Conservation (phyloP, 371 early-diverging fungal genomes). For the Syncephalastrum monosporum region DNA sequence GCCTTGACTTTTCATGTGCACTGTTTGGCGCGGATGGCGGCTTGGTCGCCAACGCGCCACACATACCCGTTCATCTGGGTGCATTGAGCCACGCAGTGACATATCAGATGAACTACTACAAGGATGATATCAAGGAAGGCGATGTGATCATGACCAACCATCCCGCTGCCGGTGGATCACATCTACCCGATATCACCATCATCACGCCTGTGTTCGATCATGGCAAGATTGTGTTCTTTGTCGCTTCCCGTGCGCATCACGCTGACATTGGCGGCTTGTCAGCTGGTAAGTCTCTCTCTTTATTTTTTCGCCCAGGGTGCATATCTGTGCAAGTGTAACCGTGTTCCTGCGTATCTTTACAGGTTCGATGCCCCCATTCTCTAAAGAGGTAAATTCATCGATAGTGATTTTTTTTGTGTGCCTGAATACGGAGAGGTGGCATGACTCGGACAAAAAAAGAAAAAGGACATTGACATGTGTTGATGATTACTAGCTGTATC, state of each 20-base stretch:
- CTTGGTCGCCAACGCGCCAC: conserved; percentile 89
- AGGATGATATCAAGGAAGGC: conserved; percentile 70
- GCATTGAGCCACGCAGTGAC: conserved; percentile 91
- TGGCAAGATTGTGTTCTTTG: conserved; percentile 86
- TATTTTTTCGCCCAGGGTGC: too few relatives aligned
- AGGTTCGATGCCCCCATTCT: conserved; percentile 79
- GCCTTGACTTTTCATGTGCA: conserved; percentile 95
- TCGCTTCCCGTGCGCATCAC: conserved; percentile 95
- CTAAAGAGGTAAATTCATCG: conserved; percentile 54
- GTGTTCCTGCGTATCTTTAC: conserved; percentile 4
- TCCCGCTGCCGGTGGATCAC: conserved; percentile 95
- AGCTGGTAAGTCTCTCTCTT: conserved; percentile 46
- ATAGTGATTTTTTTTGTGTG: not conserved
- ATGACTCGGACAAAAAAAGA: not conserved
- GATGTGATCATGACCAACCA: conserved; percentile 96
- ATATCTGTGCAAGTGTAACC: too few relatives aligned
- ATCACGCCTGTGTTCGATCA: conserved; percentile 95
- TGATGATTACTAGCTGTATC: conserved; percentile 52
- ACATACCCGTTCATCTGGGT: conserved; percentile 95
- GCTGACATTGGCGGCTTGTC: conserved; percentile 94
- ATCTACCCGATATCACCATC: conserved; percentile 94
- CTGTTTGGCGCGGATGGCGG: conserved; percentile 94
- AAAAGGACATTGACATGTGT: not conserved
- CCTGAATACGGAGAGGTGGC: too few relatives aligned
- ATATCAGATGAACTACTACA: conserved; percentile 80